Evolutionary conservation across 768 basidiomycete species (phyloP), one percentile per base, ranked within the genome.

Genomic region (Mycena pura): DNA sequence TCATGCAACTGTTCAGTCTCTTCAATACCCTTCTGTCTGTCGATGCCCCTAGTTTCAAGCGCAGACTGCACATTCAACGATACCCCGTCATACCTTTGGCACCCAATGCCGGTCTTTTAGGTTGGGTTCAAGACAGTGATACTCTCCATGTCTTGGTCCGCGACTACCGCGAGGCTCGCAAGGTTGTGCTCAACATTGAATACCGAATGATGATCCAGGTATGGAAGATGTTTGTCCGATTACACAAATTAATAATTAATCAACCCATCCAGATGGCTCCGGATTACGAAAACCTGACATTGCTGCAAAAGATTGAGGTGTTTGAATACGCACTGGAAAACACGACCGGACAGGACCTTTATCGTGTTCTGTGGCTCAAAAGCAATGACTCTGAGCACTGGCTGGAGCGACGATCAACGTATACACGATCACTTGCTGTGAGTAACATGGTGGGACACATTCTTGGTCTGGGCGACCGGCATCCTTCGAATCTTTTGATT

Each of bases 401-500:
- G 97, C 79, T 99, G 27, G 97, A 99, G 71, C 86, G 97, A 21
- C 88, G 97, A 44, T 93, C 95, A 17, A 96, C 93, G 0, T 99
- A 98, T 73, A 98, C 96, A 2, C 86, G 96, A 31, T 96, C 95
- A 17, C 86, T 99, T 27, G 96, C 94, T 5, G 92, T 97, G 57
- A 99, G 93, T 74, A 96, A 94, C 72, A 99, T 99, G 96, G 95
- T 97, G 63, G 97, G 97, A 8, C 95, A 99, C 76, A 98, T 99
- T 61, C 82, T 98, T 50, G 96, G 96, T 36, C 80, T 99, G 11
- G 96, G 96, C n/a, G 96, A 99, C 76, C 89, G 96, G 14, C 96
- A 99, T 73, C 96, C 96, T 28, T 95, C 93, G 64, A 99, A 99
- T 78, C 72, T 99, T 45, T 83, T 99, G 68, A 83, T 99, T 24